Evolutionary conservation across 768 basidiomycete species (phyloP), one percentile per base, ranked within the genome.

Genomic region (Panus rudis): DNA sequence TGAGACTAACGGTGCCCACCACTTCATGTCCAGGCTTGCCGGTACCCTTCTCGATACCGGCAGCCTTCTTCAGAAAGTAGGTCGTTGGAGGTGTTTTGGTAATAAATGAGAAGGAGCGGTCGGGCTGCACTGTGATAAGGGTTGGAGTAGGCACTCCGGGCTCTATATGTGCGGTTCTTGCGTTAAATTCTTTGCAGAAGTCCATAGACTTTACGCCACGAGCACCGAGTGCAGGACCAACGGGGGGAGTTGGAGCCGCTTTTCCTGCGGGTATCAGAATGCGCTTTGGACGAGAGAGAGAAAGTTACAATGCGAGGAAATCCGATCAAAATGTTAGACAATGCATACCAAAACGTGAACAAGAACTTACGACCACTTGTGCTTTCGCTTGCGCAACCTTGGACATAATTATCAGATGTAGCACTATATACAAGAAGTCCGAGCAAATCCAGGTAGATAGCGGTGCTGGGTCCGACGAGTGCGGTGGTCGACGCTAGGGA

Each of bases 161-260:
- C 49, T 81, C 76, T 27, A 94, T 75, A 61, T 90, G 84, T 24
- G 89, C 84, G 16, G 94, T 97, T 51, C 84, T 82, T n/a, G 94
- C 93, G 60, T 99, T 99, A 70, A 98, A 99, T 63, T 98, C 92
- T 64, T 97, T 99, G 74, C 92, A 96, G 61, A 99, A 99, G 68
- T 99, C 96, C 87, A 98, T 98, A 21, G 92, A 92, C 67, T 96
- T 97, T 53, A 99, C 93, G 55, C 96, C 96, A 58, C 91, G 81
- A 51, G 96, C 94, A 69, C 96, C 96, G 41, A 99, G 78, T 24
- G 93, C 94, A 42, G 94, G 94, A 57, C 94, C 94, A 40, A 99
- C 86, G 7, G 94, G 94, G 44, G 94, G 94, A 28, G 90, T 87
- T 14, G 94, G 93, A 21, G 93, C 84, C 26, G 94, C 94, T 60